Evolutionary conservation across 2,329 filamentous ascomycete species (phyloP), one percentile per base, ranked within the genome.

Genomic region (Coniella vitis): DNA sequence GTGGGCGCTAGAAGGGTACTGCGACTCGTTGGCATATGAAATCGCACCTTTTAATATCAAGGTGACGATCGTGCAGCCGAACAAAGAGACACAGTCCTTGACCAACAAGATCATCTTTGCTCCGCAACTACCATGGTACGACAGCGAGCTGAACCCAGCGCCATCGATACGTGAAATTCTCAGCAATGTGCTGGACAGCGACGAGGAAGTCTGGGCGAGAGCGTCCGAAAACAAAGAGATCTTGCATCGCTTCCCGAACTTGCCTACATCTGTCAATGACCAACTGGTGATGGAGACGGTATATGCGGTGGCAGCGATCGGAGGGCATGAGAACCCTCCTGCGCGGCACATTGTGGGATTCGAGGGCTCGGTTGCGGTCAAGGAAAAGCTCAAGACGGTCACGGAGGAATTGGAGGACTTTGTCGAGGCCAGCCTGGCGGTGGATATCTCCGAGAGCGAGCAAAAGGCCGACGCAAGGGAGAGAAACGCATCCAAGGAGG

Each of bases 361-460:
- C 47, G 93, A 97, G 65, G 91, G 88, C 1, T 86, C 91, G 12
- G 76, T 81, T 5, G 87, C 87, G 36, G 91, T 97, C 35, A 94
- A 91, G 65, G 93, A 97, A 69, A 97, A 97, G 69, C 71, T 98
- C 48, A 95, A 94, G 71, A 96, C 90, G 2, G 88, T 96, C 3
- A 95, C 89, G 55, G 90, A 97, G 64, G 93, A 97, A 69, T 70
- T 97, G 49, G 93, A 97, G 65, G 93, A 97, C 57, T 97, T 97
- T 66, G 85, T 95, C 22, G 89, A 95, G 59, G 85, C 90, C 21
- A 96, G 90, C 60, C 75, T 86, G 56, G 84, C 87, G 0, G 90
- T 93, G 14, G 90, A 95, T 63, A 86, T 89, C 22, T 79, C 78
- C 52, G 76, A 80, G 37, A 77, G 69, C 57, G 75, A 78, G 60